A percentile compares a stretch with the other conserved stretches of the same genome.
These are phyloP conservation scores for Populus deltoides DNA, from an alignment of 345 rosid species.

Conservation along the genomic window DNA sequence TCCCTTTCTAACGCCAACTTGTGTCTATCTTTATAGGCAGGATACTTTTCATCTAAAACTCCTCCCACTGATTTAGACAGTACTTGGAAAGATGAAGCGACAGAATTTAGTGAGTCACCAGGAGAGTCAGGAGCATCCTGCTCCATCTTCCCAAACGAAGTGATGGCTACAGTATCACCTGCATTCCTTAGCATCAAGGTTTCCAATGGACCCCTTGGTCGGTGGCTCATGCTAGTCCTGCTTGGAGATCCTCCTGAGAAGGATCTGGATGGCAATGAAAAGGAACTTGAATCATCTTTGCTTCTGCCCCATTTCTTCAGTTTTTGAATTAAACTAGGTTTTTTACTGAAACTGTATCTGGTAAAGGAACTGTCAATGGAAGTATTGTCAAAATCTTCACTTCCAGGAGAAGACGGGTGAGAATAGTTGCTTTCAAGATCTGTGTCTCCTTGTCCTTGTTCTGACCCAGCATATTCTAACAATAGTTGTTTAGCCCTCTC, in stretches of 20 bases:
- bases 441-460: constrained; percentile 93
- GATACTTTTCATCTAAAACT: constrained; percentile 78
- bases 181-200: constrained; percentile 83
- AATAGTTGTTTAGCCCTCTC: constrained; percentile 78
- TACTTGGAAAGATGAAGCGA: constrained; percentile 73
- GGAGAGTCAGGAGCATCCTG: constrained; percentile 62
- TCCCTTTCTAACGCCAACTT: constrained; percentile 88
- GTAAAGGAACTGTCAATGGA: constrained; percentile 79
- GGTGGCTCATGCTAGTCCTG: constrained; percentile 60
- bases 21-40: constrained; percentile 89
- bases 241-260: constrained; percentile 71
- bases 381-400: constrained; percentile 83
- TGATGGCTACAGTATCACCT: constrained; percentile 75
- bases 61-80: constrained; percentile 89
- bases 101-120: constrained; percentile 54
- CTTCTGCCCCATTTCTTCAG: constrained; percentile 86
- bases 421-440: constrained; percentile 84
- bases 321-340: constrained; percentile 70
- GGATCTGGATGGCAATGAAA: constrained; percentile 75
- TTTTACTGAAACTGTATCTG: constrained; percentile 74
- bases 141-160: constrained; percentile 70
- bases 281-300: constrained; percentile 76
- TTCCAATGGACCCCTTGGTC: constrained; percentile 80
- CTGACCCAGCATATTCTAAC: constrained; percentile 90
- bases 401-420: constrained; percentile 90